Base-by-base conservation (phyloP, 495 filamentous ascomycete species). In the Talaromyces liani region DNA sequence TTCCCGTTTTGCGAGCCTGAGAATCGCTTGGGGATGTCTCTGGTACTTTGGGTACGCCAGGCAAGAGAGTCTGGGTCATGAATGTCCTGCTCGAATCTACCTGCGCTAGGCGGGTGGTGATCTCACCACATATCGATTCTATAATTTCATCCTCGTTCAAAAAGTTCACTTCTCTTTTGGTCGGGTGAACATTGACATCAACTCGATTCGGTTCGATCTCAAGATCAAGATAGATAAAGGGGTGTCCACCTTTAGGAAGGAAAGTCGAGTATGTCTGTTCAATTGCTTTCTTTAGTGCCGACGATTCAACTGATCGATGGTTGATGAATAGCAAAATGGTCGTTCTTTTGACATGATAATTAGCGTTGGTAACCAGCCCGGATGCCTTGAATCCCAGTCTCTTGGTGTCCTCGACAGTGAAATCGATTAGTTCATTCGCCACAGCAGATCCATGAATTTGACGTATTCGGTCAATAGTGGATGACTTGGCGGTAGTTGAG, bases 111-210 rank as follows among this genome's bases (percentile, higher is more conserved):
- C 90, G 89, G 12, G 84, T 80, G 54, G 90, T 85, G 58, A 98
- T 88, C 58, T 91, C 87, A 64, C 86, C 83, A 75, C 92, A 96
- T 31, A 99, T 87, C 55, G 82, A 84, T 68, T 96, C 91, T 64
- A 96, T 89, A 61, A 98, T 96, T 67, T 98, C 94, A 67, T 98
- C 95, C 71, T 99, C 95, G 65, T 98, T 96, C 4, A 99, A 82
- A 71, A 99, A 98, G 71, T 98, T 96, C 31, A 99, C 95, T 72
- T 99, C 95, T 58, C 93, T 84, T 72, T 99, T 99, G 2, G 95
- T 98, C 4, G 95, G 95, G 71, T 99, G 95, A 0, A 99, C 87
- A 69, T 99, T 99, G 69, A 99, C 95, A 73, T 99, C 95, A 3
- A 99, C 91, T 14, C 93, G 85, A 45, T 90, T 85, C 8, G 95